Base-by-base conservation (phyloP, 2,329 filamentous ascomycete genomes). In the Colletotrichum orchidophilum region DNA sequence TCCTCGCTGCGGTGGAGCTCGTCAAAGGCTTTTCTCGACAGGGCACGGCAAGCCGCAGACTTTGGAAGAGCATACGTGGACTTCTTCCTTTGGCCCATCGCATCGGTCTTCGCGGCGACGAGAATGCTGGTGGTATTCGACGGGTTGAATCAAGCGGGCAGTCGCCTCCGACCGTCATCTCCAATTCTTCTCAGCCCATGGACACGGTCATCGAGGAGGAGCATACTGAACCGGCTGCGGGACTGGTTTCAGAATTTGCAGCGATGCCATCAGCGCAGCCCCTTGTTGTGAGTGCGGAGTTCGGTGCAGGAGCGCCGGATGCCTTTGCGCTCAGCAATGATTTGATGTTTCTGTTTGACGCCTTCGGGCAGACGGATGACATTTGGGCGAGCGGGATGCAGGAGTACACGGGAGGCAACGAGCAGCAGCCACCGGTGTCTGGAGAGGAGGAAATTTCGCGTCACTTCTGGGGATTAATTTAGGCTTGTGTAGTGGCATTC, bases 41-140 rank as follows among this genome's bases (percentile, higher is more conserved):
- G 27, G 81, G 77, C 6, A 74, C 73, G 0, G 78, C 76, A 0
- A 82, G 80, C 27, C 76, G 77, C 0, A 73, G 82, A 0, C 64
- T 81, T 0, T 83, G 80, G 81, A 80, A 80, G 31, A 81, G 77
- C 27, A 81, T 83, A 7, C 75, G 78, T 0, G 79, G 78, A 0
- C 66, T 82, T 15, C 72, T 81, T 11, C 80, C 81, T 0, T 74
- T 78, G 0, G 74, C 82, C 7, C 76, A 74, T 26, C 74, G 72
- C 1, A 74, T 81, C 1, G 77, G 76, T 0, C 59, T 80, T 5
- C 70, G 74, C 3, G 58, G 72, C 3, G 61, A 74, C 3, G 63
- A 61, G 1, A 33, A 1, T 2, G 24, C 33, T 5, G 4, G 9
- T 4, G 39, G 18, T 1, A n/a, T n/a, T n/a, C 27, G 54, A 4